Evolutionary conservation across 2,329 filamentous ascomycete species (phyloP).

Genomic region (Myriangium duriaei): DNA sequence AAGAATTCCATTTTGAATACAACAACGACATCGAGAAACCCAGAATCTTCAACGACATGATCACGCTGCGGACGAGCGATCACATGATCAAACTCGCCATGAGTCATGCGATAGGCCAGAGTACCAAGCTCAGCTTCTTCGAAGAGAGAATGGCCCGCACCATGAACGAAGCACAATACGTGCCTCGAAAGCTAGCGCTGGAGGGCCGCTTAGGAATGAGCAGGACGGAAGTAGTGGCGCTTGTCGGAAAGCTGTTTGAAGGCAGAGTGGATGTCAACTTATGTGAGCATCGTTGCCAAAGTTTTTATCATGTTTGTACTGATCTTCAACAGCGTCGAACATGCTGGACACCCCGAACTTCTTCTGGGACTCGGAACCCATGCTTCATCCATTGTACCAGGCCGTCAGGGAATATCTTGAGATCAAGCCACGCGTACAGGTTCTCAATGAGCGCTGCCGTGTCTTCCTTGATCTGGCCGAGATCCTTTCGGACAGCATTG

Average conservation of each 20-base stretch:
- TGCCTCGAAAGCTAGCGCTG: conserved; percentile 76
- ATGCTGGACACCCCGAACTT: conserved; percentile 94
- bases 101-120: conserved; percentile 93
- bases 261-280: conserved; percentile 94
- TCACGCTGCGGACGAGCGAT: conserved; percentile 83
- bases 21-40: conserved; percentile 74
- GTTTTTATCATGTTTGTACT: conserved; percentile 4
- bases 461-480: conserved; percentile 95
- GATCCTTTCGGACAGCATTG: conserved; percentile 83
- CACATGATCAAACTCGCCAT: conserved; percentile 99
- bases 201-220: conserved; percentile 88
- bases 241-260: conserved; percentile 82
- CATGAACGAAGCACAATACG: conserved; percentile 83
- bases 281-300: conserved; percentile 48
- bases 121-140: conserved; percentile 90
- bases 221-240: conserved; percentile 79
- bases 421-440: conserved; percentile 89
- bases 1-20: conserved; percentile 98
- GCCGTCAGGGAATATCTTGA: conserved; percentile 96
- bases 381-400: conserved; percentile 82
- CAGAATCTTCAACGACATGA: conserved; percentile 98
- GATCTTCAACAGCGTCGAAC: conserved; percentile 57
- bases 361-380: conserved; percentile 97
- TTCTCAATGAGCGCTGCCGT: conserved; percentile 90
- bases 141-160: conserved; percentile 92